Conservation (phyloP, 805 yeast species). For the Candida takata region DNA sequence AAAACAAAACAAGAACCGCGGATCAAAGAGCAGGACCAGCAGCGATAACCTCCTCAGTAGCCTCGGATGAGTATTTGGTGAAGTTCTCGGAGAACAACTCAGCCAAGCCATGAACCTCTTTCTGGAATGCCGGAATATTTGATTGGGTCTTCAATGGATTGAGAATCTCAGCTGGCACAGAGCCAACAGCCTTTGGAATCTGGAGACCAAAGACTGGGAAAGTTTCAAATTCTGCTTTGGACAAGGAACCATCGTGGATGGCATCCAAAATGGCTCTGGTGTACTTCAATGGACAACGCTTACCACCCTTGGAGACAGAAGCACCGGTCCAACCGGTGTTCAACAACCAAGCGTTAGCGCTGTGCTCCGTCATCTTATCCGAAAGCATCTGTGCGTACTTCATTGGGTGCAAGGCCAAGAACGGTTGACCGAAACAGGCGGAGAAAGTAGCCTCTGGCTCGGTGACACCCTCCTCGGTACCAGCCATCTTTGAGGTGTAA, state of each 20-base stretch:
- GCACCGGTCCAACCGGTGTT: conserved; percentile 99
- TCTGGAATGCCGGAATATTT: conserved; percentile 43
- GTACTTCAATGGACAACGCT: conserved; percentile 95
- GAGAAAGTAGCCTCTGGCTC: conserved; percentile 98
- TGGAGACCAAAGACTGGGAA: conserved; percentile 83
- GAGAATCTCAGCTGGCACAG: conserved; percentile 75
- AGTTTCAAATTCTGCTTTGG: conserved; percentile 71
- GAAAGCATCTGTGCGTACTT: conserved; percentile 94
- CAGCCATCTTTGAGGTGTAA: conserved; percentile 98
- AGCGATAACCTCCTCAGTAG: conserved; percentile 79
- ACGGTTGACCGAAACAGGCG: conserved; percentile 99
- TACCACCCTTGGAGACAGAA: conserved; percentile 87
- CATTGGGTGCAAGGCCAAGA: conserved; percentile 97
- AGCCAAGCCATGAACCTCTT: conserved; percentile 63
- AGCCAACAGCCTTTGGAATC: conserved; percentile 71
- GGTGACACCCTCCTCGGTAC: conserved; percentile 97
- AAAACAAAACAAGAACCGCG: too few relatives aligned
- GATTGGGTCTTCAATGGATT: conserved; percentile 73
- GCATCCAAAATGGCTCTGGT: conserved; percentile 95
- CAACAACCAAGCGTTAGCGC: conserved; percentile 90
- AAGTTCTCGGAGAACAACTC: conserved; percentile 79
- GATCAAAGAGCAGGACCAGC: conserved; percentile 67
- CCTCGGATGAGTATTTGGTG: conserved; percentile 71
- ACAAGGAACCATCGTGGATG: conserved; percentile 85
- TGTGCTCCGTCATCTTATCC: conserved; percentile 83